Conservation (phyloP, 75 land plant genomes). For the Sequoia sempervirens region DNA sequence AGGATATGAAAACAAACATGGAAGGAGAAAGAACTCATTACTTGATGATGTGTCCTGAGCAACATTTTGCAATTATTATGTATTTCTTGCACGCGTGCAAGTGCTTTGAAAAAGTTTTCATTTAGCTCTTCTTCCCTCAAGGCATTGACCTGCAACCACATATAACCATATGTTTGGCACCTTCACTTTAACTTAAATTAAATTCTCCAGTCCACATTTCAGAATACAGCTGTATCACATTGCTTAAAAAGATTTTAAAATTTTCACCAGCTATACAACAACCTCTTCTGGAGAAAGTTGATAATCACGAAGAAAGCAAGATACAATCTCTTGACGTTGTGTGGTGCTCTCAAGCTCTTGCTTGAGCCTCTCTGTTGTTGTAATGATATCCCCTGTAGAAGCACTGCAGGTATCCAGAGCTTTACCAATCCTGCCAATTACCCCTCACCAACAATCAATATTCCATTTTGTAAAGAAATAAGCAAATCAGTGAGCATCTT, state of each 20-base stretch:
- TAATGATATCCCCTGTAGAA: slow-evolving; percentile 85
- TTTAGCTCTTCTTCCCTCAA: slow-evolving; percentile 85
- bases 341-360: slow-evolving; percentile 83
- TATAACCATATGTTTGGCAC: neutral
- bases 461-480: neutral
- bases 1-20: neutral
- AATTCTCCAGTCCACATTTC: neutral
- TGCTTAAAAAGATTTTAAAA: neutral
- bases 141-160: slow-evolving; percentile 58
- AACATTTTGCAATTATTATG: slow-evolving; percentile 95
- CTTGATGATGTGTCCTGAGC: slow-evolving; percentile 97
- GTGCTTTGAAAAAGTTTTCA: slow-evolving; percentile 93
- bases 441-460: neutral
- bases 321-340: slow-evolving; percentile 87
- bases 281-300: slow-evolving; percentile 96
- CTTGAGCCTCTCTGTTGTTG: slow-evolving; percentile 84
- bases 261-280: slow-evolving; percentile 2
- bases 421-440: slow-evolving; percentile 69
- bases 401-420: slow-evolving; percentile 74
- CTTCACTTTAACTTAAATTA: neutral
- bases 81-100: slow-evolving; percentile 94
- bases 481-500: neutral
- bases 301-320: slow-evolving; percentile 90
- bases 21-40: slow-evolving; percentile 13
- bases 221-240: neutral